Conservation (phyloP, 148 eudicot genomes). For the Rhododendron henanense region DNA sequence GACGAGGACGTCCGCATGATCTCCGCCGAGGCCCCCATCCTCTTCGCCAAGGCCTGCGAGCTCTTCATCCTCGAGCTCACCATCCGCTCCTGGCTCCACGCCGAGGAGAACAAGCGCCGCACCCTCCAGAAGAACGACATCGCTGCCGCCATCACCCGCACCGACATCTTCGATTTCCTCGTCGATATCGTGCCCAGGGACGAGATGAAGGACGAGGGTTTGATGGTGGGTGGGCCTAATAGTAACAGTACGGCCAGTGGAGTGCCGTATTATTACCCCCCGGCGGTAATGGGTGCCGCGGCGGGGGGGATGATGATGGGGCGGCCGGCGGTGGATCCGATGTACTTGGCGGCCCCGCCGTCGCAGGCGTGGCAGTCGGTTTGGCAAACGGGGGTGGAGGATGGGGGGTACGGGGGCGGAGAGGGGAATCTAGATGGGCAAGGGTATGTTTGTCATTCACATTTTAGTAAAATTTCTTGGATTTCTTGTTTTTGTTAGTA, state of each 20-base stretch:
- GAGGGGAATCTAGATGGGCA: slow-evolving; percentile 50
- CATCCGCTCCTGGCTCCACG: slow-evolving; percentile 75
- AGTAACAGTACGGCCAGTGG: slow-evolving; percentile 42
- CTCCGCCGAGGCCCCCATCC: slow-evolving; percentile 72
- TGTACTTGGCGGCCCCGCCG: slow-evolving; percentile 49
- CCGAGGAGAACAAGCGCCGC: slow-evolving; percentile 74
- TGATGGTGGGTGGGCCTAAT: background rate
- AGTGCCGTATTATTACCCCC: slow-evolving; percentile 63
- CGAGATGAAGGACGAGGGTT: slow-evolving; percentile 23
- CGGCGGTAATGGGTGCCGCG: slow-evolving; percentile 39
- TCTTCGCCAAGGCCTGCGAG: slow-evolving; percentile 83
- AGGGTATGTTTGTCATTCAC: slow-evolving; percentile 28
- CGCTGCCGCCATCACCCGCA: slow-evolving; percentile 72
- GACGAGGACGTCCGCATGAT: slow-evolving; percentile 88
- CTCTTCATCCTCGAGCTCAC: slow-evolving; percentile 79
- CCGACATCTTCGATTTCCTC: slow-evolving; percentile 73
- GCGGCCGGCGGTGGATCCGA: slow-evolving; percentile 37
- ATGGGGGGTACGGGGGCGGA: slow-evolving; percentile 38
- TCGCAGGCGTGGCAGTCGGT: slow-evolving; percentile 83
- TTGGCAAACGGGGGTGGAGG: slow-evolving; percentile 53
- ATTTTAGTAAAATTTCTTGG: background rate
- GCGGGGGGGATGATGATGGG: slow-evolving; percentile 41
- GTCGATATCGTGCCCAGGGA: slow-evolving; percentile 80
- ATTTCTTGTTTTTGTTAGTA: background rate
- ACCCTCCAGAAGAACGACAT: slow-evolving; percentile 80